Conservation (phyloP, 2,329 filamentous ascomycete species). For the Fusarium chuoi region DNA sequence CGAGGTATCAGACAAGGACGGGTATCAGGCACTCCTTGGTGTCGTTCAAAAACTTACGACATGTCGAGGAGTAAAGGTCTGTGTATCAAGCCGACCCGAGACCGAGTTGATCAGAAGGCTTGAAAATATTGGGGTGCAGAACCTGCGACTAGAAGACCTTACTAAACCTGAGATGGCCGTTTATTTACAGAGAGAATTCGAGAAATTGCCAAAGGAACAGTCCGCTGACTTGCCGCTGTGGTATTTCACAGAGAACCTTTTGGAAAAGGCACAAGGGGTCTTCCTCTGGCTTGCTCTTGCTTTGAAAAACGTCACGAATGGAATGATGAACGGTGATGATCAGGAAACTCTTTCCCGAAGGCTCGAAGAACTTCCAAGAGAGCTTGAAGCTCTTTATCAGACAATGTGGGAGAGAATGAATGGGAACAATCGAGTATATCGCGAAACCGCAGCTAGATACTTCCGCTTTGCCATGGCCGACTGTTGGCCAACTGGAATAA, state of each 20-base stretch:
- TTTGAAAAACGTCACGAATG: rapidly evolving
- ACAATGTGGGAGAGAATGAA: neutral
- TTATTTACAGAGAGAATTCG: rapidly evolving
- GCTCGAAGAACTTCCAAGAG: rapidly evolving
- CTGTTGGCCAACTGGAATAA: rapidly evolving
- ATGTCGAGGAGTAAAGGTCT: neutral
- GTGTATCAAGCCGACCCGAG: neutral
- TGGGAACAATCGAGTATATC: neutral
- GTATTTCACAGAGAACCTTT: rapidly evolving
- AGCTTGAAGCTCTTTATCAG: neutral
- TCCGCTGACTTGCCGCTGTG: rapidly evolving
- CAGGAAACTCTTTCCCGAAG: rapidly evolving
- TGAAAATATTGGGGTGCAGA: rapidly evolving
- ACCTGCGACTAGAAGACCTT: rapidly evolving
- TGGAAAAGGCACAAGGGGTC: rapidly evolving
- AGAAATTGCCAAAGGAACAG: rapidly evolving
- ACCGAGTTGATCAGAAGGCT: rapidly evolving
- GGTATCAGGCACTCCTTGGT: rapidly evolving
- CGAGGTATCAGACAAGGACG: neutral
- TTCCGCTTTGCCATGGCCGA: rapidly evolving
- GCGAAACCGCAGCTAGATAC: neutral
- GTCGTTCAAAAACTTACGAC: rapidly evolving
- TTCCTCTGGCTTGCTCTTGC: neutral
- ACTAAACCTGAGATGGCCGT: neutral
- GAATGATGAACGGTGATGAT: neutral